Percentiles rank a stretch among this genome's conserved stretches.
These are phyloP conservation scores for Saccharomycopsis microspora DNA, from an alignment of 805 yeast species.

Conservation along the genomic window DNA sequence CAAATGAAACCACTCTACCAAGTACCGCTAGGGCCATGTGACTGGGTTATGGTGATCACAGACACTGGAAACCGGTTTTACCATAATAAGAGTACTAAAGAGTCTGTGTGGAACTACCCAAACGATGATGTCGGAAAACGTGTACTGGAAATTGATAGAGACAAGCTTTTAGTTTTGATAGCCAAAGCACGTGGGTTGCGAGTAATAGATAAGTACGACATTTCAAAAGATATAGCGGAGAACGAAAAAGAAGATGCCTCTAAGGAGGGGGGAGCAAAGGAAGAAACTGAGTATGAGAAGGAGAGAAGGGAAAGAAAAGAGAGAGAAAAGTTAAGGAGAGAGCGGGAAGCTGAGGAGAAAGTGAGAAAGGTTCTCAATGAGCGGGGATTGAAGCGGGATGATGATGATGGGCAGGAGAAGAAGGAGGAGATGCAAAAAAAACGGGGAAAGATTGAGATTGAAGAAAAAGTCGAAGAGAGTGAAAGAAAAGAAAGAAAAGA, in stretches of 20 bases:
- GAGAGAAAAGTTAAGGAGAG: not conserved
- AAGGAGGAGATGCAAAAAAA: not conserved
- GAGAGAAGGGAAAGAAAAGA: conserved; percentile 10
- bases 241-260: not conserved
- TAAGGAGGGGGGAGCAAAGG: not conserved
- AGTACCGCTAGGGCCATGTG: conserved; percentile 9
- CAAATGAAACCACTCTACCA: conserved; percentile 9
- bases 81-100: conserved; percentile 21
- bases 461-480: not conserved
- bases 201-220: conserved; percentile 10
- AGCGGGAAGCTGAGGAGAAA: conserved; percentile 1
- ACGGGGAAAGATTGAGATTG: not conserved
- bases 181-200: conserved; percentile 29
- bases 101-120: conserved; percentile 26
- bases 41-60: conserved; percentile 33
- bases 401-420: conserved; percentile 11
- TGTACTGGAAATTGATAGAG: conserved; percentile 12
- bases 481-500: not conserved
- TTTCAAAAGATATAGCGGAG: conserved; percentile 12
- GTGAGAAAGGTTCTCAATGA: conserved; percentile 1
- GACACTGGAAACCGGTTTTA: conserved; percentile 32
- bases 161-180: conserved; percentile 22
- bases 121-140: conserved; percentile 16
- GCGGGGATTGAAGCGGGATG: conserved; percentile 4
- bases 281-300: conserved; percentile 1